phyloP scores from a whole-genome alignment of 768 basidiomycete genomes.

The Podaxis rugospora region DNA sequence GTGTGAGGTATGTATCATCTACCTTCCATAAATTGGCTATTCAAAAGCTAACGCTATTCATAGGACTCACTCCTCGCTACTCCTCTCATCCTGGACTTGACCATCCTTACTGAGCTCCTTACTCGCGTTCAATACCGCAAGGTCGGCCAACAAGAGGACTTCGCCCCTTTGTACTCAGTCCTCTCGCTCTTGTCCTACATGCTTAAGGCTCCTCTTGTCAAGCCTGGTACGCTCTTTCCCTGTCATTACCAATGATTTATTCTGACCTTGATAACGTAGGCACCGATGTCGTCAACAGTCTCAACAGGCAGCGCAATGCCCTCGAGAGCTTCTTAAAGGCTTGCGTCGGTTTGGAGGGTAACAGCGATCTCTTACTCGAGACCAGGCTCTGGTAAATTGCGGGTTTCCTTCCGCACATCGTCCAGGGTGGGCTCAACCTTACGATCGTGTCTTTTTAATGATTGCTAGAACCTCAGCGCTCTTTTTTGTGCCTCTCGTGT shows the following conservation, averaged over 20 bases:
- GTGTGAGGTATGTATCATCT: slow-evolving; percentile 64
- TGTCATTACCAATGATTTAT: not conserved
- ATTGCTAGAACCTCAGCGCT: not conserved
- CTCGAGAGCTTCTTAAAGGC: slow-evolving; percentile 94
- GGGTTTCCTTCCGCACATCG: not conserved
- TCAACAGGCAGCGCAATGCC: slow-evolving; percentile 92
- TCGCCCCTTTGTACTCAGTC: slow-evolving; percentile 84
- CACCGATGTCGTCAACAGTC: slow-evolving; percentile 91
- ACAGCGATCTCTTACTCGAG: slow-evolving; percentile 80
- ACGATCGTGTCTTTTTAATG: not conserved
- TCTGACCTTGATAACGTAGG: slow-evolving; percentile 30
- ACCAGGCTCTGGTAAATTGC: slow-evolving; percentile 78
- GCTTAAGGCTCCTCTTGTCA: slow-evolving; percentile 97
- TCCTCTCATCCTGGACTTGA: slow-evolving; percentile 90
- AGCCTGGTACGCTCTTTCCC: slow-evolving; percentile 54
- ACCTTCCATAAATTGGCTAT: not conserved
- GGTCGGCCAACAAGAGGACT: slow-evolving; percentile 47
- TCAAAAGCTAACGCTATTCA: slow-evolving; percentile 10
- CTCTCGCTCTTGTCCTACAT: slow-evolving; percentile 93
- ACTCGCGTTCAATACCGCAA: slow-evolving; percentile 90
- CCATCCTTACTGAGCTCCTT: slow-evolving; percentile 90
- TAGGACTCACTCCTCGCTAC: slow-evolving; percentile 95
- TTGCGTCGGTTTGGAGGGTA: slow-evolving; percentile 82
- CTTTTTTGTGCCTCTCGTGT: not conserved
- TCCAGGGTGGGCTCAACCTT: not conserved